Percentiles rank a stretch among this genome's conserved stretches.
Conservation (phyloP, 805 yeast genomes). For the Candida multigemmis region DNA sequence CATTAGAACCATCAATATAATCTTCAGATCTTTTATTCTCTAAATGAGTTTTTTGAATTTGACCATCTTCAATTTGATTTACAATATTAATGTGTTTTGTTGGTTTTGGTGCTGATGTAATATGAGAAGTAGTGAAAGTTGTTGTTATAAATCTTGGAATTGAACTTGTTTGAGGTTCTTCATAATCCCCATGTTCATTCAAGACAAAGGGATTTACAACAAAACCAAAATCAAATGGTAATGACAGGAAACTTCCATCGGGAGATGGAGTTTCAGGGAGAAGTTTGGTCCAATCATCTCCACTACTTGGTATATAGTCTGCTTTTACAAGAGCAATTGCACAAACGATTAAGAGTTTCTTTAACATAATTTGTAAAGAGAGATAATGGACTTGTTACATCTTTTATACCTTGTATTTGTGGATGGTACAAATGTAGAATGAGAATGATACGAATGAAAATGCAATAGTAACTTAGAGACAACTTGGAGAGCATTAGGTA, state of each 20-base stretch:
- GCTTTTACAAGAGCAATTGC: slow-evolving; percentile 1
- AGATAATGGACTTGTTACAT: no score
- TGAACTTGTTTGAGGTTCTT: slow-evolving; percentile 8
- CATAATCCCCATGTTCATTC: slow-evolving; percentile 11
- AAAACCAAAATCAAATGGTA: slow-evolving; percentile 27
- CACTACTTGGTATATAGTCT: slow-evolving; percentile 16
- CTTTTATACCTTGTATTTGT: no score
- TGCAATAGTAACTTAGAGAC: no score
- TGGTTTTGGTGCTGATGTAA: slow-evolving; percentile 13
- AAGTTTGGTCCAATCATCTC: slow-evolving; percentile 26
- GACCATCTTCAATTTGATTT: slow-evolving; percentile 19
- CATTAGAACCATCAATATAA: not conserved
- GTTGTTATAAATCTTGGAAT: slow-evolving; percentile 7
- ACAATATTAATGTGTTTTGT: slow-evolving; percentile 11
- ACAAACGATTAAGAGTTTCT: no score
- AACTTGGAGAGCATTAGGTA: no score
- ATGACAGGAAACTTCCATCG: slow-evolving; percentile 12
- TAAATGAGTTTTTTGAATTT: slow-evolving; percentile 10
- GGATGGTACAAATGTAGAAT: no score
- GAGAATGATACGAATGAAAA: no score
- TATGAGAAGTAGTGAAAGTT: slow-evolving; percentile 8
- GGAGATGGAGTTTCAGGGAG: slow-evolving; percentile 10
- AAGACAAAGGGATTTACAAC: slow-evolving; percentile 18
- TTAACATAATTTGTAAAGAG: no score
- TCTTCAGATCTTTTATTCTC: not conserved